Evolutionary conservation across 306 rosid species (phyloP).

Genomic region (Vicia sativa): DNA sequence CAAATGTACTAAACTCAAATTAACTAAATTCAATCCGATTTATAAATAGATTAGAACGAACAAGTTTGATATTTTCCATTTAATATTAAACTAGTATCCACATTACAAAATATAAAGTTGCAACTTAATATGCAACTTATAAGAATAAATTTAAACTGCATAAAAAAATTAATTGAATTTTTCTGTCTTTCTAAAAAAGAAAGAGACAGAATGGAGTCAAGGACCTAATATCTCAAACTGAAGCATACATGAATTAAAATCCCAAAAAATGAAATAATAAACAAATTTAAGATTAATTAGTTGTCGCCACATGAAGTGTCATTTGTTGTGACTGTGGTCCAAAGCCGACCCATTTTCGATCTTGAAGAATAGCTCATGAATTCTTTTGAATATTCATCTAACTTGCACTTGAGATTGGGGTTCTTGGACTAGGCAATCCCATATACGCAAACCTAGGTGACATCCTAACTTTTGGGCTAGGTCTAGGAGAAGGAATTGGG

Average conservation of each 20-base stretch:
- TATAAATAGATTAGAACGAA: background rate
- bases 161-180: conserved; percentile 28
- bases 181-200: conserved; percentile 24
- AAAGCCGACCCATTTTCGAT: conserved; percentile 8
- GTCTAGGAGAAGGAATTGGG: conserved; percentile 95
- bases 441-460: conserved; percentile 71
- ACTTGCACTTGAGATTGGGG: conserved; percentile 43
- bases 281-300: background rate
- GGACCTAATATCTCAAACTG: background rate
- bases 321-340: background rate
- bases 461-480: conserved; percentile 82
- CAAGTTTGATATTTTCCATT: background rate
- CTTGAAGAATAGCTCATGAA: background rate
- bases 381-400: background rate
- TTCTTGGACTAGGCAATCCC: conserved; percentile 89
- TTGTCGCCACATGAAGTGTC: conserved; percentile 9
- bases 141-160: background rate
- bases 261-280: conserved; percentile 32
- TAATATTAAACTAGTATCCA: background rate
- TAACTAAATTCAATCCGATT: background rate
- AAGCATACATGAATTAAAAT: conserved; percentile 6
- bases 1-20: no score
- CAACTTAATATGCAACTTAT: no score
- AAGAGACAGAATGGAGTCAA: conserved; percentile 26
- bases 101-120: background rate